These are phyloP conservation scores for Encephalitozoon romaleae DNA, from an alignment of 371 early-diverging fungal species.

Conservation along the genomic window DNA sequence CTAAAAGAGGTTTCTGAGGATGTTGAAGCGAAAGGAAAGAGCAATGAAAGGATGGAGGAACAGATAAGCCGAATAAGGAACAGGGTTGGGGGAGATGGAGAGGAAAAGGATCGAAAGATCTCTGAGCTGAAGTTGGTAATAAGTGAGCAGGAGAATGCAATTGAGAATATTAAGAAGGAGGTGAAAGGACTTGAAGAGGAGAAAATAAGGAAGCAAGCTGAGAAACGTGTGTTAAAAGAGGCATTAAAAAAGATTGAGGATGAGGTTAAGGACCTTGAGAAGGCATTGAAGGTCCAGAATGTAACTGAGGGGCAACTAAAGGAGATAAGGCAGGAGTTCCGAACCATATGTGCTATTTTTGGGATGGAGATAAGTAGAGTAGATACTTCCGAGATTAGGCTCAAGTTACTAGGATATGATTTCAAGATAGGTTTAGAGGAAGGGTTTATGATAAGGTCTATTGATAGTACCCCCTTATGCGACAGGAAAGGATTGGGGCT, in stretches of 20 bases:
- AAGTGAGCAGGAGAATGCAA: not conserved
- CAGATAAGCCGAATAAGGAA: not conserved
- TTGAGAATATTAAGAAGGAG: not conserved
- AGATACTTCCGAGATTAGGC: not conserved
- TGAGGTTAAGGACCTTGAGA: not conserved
- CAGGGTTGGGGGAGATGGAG: not conserved
- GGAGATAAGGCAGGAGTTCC: constrained; percentile 9
- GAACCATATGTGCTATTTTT: not conserved
- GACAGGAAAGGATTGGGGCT: not conserved
- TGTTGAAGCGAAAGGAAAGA: not conserved
- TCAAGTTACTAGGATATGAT: not conserved
- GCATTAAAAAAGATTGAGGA: not conserved
- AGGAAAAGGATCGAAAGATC: not conserved
- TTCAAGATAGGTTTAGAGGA: not conserved
- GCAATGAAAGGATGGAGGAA: not conserved
- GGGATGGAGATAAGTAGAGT: not conserved
- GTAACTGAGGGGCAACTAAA: constrained; percentile 9
- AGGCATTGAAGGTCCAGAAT: not conserved
- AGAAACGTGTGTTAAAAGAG: not conserved
- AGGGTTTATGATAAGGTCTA: not conserved
- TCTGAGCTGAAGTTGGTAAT: not conserved
- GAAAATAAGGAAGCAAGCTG: not conserved
- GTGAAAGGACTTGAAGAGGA: not conserved
- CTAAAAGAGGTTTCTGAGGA: not conserved
- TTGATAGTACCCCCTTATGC: not conserved